Base-by-base conservation (phyloP, 2,329 filamentous ascomycete species). In the Pochonia chlamydosporia region DNA sequence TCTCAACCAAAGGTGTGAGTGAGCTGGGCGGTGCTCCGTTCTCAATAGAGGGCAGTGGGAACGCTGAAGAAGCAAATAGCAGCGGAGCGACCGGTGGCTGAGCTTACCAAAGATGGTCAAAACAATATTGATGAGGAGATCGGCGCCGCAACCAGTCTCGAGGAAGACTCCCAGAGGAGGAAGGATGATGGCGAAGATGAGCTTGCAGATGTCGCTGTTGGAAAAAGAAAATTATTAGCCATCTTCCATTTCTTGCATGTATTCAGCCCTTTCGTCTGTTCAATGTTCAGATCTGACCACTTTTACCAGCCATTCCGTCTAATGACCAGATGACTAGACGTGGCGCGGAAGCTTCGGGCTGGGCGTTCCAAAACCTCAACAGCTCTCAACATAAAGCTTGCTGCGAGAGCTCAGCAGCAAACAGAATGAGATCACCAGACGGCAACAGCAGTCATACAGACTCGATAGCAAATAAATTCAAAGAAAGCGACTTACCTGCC, bases 131-230 rank as follows among this genome's bases (percentile, higher is more conserved):
- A 96, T 95, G 70, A 92, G 76, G 63, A 96, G 76, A 66, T 95
- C 88, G 57, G 84, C 82, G 65, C 85, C 85, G 73, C 90, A 95
- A 61, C 90, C 90, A 59, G 86, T 83, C 84, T 96, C 90, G 58
- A 96, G 87, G 80, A 95, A 93, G 67, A 96, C 90, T 74, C 90
- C 90, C 47, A 96, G 73, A 65, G 90, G 90, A 48, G 90, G 90
- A 56, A 96, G 82, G 73, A 96, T 74, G 76, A 96, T 76, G 76
- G 90, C 90, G 73, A 95, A 79, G 72, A 95, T 79, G 76, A 82
- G 80, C 71, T 82, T 82, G 77, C 74, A 78, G 58, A 82, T 80
- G 56, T 82, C 78, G 59, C 68, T 71, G n/a, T n/a, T n/a, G n/a
- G n/a, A 44, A 42, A 44, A 33, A 5, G 8, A 33, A 25, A 26